phyloP scores from a whole-genome alignment of 1,139 yeast genomes.

The Nakaseomyces nivariensis region DNA sequence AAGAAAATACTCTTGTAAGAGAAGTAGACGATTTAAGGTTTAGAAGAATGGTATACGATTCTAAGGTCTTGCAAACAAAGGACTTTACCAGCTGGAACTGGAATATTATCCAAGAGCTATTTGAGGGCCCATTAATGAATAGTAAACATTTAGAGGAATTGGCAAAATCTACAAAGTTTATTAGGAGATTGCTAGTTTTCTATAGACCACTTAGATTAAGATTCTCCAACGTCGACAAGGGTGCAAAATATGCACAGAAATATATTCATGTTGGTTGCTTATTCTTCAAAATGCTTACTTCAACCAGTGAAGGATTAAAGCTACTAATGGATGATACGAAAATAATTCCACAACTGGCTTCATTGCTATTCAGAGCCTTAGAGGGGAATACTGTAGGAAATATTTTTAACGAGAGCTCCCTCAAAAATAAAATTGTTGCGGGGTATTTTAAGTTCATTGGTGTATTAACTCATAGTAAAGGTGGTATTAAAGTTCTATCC shows the following conservation, averaged over 20 bases:
- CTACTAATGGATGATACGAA: constrained; percentile 60
- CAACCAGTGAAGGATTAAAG: constrained; percentile 54
- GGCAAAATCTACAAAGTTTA: constrained; percentile 69
- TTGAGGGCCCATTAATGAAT: constrained; percentile 71
- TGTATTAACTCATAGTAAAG: constrained; percentile 45
- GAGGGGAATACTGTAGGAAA: constrained; percentile 55
- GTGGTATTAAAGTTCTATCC: constrained; percentile 60
- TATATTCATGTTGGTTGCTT: constrained; percentile 68
- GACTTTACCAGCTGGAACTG: constrained; percentile 85
- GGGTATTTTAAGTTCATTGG: constrained; percentile 81
- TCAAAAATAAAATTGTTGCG: constrained; percentile 54
- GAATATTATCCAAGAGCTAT: constrained; percentile 54
- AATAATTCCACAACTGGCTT: constrained; percentile 76
- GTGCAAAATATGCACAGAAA: constrained; percentile 39
- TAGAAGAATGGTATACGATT: constrained; percentile 53
- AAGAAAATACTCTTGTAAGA: constrained; percentile 37
- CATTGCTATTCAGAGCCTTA: constrained; percentile 63
- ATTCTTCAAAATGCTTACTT: constrained; percentile 55
- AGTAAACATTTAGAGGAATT: constrained; percentile 71
- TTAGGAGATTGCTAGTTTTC: constrained; percentile 75
- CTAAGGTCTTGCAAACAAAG: constrained; percentile 68
- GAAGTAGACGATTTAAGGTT: constrained; percentile 64
- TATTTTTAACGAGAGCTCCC: constrained; percentile 49
- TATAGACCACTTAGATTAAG: constrained; percentile 85
- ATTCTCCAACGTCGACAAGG: constrained; percentile 52